Evolutionary conservation across 1,139 yeast genomes (phyloP).

Genomic region (Saccharomycopsis hybrid): DNA sequence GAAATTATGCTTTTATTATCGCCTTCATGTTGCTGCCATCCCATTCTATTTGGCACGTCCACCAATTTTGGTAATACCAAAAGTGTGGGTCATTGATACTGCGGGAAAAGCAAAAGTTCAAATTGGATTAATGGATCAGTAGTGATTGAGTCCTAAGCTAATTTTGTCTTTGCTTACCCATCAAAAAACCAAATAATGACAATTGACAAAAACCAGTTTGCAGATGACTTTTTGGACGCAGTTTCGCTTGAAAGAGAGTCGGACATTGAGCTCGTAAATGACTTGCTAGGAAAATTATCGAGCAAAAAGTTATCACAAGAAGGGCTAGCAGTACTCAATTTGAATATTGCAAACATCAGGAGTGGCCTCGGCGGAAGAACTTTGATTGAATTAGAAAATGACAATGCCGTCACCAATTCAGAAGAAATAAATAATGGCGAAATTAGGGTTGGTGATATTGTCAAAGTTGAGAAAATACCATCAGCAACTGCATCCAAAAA

Average conservation of each 20-base stretch:
- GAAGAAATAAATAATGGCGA: conserved; percentile 46
- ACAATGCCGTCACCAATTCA: conserved; percentile 42
- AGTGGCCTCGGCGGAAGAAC: conserved; percentile 81
- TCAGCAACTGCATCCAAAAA: conserved; percentile 18
- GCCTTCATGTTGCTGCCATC: no score
- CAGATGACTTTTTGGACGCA: conserved; percentile 44
- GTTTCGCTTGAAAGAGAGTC: conserved; percentile 52
- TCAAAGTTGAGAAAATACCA: conserved; percentile 40
- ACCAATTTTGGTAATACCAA: no score
- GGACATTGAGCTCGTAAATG: conserved; percentile 49
- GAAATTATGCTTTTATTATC: no score
- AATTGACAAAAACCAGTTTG: conserved; percentile 26
- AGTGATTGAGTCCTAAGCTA: no score
- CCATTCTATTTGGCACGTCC: no score
- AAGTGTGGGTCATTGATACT: no score
- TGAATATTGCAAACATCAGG: conserved; percentile 50
- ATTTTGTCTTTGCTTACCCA: no score
- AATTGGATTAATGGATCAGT: no score
- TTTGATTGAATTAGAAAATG: conserved; percentile 58
- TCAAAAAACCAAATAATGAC: neutral
- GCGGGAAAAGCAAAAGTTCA: no score
- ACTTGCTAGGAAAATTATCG: conserved; percentile 44
- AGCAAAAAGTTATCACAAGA: conserved; percentile 59
- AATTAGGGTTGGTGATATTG: conserved; percentile 75
- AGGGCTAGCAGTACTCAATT: conserved; percentile 72